Percentiles rank a stretch among this genome's conserved stretches.
Conservation (phyloP, 2,329 filamentous ascomycete species). For the Cordyceps cateniannulata region DNA sequence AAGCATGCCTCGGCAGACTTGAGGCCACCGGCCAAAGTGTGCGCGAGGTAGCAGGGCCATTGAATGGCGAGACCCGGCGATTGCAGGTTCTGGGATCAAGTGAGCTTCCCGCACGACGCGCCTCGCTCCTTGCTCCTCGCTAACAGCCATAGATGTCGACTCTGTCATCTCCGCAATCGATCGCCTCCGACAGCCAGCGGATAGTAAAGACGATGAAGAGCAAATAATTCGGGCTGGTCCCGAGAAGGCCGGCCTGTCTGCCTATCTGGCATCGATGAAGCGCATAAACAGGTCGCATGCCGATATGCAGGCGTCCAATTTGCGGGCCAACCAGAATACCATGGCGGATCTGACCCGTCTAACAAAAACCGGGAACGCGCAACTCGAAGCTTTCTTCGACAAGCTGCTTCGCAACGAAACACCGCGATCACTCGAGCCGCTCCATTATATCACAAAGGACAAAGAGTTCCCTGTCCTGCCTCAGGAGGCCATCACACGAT, state of each 20-base stretch:
- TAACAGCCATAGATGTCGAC: conserved; percentile 63
- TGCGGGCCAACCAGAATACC: conserved; percentile 86
- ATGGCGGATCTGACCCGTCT: conserved; percentile 73
- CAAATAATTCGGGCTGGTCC: conserved; percentile 85
- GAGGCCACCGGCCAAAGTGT: conserved; percentile 87
- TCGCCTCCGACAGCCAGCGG: conserved; percentile 78
- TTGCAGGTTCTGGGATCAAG: conserved; percentile 82
- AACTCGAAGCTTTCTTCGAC: conserved; percentile 79
- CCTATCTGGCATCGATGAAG: conserved; percentile 85
- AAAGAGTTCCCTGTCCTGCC: conserved; percentile 74
- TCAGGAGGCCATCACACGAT: conserved; percentile 65
- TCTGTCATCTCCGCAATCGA: conserved; percentile 81
- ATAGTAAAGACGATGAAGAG: conserved; percentile 88
- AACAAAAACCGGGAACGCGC: conserved; percentile 70
- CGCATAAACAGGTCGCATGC: conserved; percentile 77
- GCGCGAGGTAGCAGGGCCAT: conserved; percentile 82
- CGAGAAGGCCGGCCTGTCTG: conserved; percentile 70
- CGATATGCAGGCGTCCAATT: conserved; percentile 83
- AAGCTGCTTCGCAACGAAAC: conserved; percentile 70
- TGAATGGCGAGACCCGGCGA: conserved; percentile 86
- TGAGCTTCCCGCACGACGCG: conserved; percentile 30
- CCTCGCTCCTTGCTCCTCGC: not conserved
- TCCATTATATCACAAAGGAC: conserved; percentile 90
- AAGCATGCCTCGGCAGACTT: conserved; percentile 75
- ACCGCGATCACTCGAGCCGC: conserved; percentile 72